Conservation (phyloP, 371 early-diverging fungal species). For the Parasitella parasitica region DNA sequence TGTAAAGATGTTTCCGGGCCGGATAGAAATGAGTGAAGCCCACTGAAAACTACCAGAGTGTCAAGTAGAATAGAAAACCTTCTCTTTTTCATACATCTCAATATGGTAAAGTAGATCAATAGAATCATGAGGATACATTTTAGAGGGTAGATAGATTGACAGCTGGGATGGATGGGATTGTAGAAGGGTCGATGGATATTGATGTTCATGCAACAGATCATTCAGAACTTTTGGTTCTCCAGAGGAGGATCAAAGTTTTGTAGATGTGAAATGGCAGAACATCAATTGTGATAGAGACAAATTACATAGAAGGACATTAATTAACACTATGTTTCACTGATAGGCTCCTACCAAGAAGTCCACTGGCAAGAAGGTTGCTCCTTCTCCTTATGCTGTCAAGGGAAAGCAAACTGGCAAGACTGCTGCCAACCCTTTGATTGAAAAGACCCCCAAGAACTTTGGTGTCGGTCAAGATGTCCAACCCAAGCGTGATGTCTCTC, state of each 20-base stretch:
- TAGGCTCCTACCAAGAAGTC: conserved; percentile 65
- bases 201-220: not conserved
- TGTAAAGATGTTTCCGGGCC: not conserved
- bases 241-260: not conserved
- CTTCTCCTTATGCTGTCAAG: conserved; percentile 83
- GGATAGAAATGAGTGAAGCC: not conserved
- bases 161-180: conserved; percentile 4
- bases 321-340: not conserved
- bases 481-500: conserved; percentile 93
- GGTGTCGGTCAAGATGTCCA: conserved; percentile 92
- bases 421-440: conserved; percentile 86
- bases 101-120: conserved; percentile 17
- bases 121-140: not conserved
- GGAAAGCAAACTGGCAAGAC: conserved; percentile 71
- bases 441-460: conserved; percentile 91
- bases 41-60: not conserved
- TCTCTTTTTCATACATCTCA: conserved; percentile 26
- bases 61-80: conserved; percentile 10
- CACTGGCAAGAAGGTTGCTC: conserved; percentile 89
- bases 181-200: not conserved
- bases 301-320: not conserved
- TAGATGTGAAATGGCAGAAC: not conserved
- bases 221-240: not conserved
- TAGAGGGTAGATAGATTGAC: not conserved
- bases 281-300: not conserved